Conservation (phyloP, 2,329 filamentous ascomycete species). For the Claviceps sp. region DNA sequence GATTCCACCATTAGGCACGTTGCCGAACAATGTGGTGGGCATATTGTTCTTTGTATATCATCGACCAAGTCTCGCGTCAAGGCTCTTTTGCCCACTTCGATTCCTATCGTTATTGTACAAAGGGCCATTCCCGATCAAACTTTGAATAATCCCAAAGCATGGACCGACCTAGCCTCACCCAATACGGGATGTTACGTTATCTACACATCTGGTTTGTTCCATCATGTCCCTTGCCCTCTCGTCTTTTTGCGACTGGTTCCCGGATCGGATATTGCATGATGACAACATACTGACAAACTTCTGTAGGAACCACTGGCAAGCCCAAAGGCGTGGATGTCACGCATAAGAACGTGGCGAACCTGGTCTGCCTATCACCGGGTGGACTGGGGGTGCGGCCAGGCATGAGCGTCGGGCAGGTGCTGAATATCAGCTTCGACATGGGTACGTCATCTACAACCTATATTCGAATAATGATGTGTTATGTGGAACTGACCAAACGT, state of each 20-base stretch:
- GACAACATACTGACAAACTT: not conserved
- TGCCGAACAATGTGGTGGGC: slow-evolving; percentile 30
- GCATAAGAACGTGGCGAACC: slow-evolving; percentile 41
- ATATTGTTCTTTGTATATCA: slow-evolving; percentile 33
- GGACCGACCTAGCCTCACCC: slow-evolving; percentile 21
- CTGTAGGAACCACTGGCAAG: slow-evolving; percentile 35
- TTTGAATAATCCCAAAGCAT: slow-evolving; percentile 4
- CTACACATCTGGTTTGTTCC: slow-evolving; percentile 36
- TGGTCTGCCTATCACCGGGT: slow-evolving; percentile 36
- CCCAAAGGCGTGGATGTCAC: slow-evolving; percentile 46
- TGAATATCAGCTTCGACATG: slow-evolving; percentile 50
- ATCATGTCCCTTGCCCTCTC: no score
- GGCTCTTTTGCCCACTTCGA: slow-evolving; percentile 12
- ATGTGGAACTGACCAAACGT: slow-evolving; percentile 5
- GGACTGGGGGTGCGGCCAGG: slow-evolving; percentile 35
- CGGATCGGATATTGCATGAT: not conserved
- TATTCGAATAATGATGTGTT: not conserved
- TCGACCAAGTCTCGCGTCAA: slow-evolving; percentile 21
- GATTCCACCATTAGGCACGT: slow-evolving; percentile 35
- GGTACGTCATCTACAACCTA: slow-evolving; percentile 25
- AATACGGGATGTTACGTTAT: slow-evolving; percentile 32
- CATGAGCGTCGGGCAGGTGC: slow-evolving; percentile 38
- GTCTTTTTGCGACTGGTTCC: not conserved
- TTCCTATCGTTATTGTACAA: slow-evolving; percentile 18
- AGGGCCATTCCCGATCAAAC: not conserved